A percentile compares a stretch with the other conserved stretches of the same genome.
phyloP scores from a whole-genome alignment of 768 basidiomycete species.

The Daedaleopsis sinensis region DNA sequence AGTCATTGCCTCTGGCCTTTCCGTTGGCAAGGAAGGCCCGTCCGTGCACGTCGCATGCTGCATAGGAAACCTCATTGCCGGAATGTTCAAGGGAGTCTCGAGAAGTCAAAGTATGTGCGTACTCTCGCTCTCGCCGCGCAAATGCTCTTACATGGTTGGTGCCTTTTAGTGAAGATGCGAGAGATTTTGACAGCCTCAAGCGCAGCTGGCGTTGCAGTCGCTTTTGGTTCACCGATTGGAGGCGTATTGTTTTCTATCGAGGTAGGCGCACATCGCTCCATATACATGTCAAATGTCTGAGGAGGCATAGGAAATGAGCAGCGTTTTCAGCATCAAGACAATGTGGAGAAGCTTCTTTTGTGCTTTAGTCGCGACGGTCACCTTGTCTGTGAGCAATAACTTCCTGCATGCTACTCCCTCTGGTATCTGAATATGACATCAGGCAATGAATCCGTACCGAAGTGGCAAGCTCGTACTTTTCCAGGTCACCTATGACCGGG shows the following conservation, averaged over 20 bases:
- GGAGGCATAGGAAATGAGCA: constrained; percentile 88
- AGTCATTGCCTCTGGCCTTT: constrained; percentile 94
- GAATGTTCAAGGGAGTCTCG: constrained; percentile 78
- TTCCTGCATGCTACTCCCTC: too few relatives aligned
- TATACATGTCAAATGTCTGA: background rate
- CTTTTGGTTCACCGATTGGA: constrained; percentile 97
- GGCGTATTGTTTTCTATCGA: constrained; percentile 98
- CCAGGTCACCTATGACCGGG: constrained; percentile 95
- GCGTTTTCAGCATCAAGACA: constrained; percentile 94
- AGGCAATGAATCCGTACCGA: constrained; percentile 90
- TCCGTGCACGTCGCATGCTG: constrained; percentile 98
- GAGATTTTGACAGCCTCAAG: constrained; percentile 95
- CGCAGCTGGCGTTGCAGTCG: constrained; percentile 97
- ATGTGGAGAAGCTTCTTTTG: constrained; percentile 99
- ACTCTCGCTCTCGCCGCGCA: background rate
- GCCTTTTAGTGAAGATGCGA: constrained; percentile 62
- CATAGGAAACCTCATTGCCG: constrained; percentile 88
- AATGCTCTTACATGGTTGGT: constrained; percentile 37
- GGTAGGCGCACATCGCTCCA: constrained; percentile 42
- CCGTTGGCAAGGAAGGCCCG: constrained; percentile 98
- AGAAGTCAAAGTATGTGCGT: constrained; percentile 77
- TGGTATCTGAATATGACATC: background rate
- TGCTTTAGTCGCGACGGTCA: constrained; percentile 95
- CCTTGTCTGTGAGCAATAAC: constrained; percentile 73
- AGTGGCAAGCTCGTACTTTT: constrained; percentile 98